A percentile compares a stretch with the other conserved stretches of the same genome.
Conservation (phyloP, 1,139 yeast genomes). For the Nadsonia starkeyi-henricii region DNA sequence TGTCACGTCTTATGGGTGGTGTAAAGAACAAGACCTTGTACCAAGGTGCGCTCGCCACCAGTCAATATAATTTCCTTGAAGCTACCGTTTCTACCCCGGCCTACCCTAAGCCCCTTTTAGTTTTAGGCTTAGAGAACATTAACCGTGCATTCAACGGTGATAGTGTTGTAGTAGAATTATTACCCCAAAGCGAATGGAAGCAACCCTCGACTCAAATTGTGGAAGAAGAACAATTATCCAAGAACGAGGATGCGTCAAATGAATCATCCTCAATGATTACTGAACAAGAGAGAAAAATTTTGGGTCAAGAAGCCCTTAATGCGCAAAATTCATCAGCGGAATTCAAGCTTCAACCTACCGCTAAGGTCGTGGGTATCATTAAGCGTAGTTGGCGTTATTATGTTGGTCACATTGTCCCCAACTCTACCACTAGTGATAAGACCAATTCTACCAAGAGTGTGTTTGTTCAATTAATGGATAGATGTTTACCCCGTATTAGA, state of each 20-base stretch:
- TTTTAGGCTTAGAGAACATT: constrained; percentile 70
- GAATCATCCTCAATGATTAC: constrained; percentile 34
- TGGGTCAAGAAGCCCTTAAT: constrained; percentile 62
- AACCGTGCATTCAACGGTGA: constrained; percentile 92
- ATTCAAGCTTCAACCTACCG: constrained; percentile 67
- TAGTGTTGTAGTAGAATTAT: constrained; percentile 74
- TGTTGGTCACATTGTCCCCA: constrained; percentile 85
- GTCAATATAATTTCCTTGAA: constrained; percentile 78
- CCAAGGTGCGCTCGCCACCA: constrained; percentile 71
- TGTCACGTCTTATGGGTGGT: constrained; percentile 82
- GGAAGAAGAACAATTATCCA: constrained; percentile 60
- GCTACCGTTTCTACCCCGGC: constrained; percentile 66
- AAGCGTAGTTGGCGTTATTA: constrained; percentile 94
- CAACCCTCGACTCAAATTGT: constrained; percentile 67
- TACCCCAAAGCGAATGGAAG: constrained; percentile 82
- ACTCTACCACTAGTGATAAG: constrained; percentile 45
- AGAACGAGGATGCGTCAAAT: constrained; percentile 30
- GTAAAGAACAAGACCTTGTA: constrained; percentile 72
- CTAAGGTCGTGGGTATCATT: constrained; percentile 73
- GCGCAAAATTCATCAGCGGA: constrained; percentile 33
- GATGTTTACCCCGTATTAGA: constrained; percentile 72
- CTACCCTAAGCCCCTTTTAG: constrained; percentile 67
- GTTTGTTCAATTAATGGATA: constrained; percentile 80
- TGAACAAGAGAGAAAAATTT: constrained; percentile 59
- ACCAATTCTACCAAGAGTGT: constrained; percentile 47